Base-by-base conservation (phyloP, 352 stramenopile genomes). In the Globisporangium emineosum region DNA sequence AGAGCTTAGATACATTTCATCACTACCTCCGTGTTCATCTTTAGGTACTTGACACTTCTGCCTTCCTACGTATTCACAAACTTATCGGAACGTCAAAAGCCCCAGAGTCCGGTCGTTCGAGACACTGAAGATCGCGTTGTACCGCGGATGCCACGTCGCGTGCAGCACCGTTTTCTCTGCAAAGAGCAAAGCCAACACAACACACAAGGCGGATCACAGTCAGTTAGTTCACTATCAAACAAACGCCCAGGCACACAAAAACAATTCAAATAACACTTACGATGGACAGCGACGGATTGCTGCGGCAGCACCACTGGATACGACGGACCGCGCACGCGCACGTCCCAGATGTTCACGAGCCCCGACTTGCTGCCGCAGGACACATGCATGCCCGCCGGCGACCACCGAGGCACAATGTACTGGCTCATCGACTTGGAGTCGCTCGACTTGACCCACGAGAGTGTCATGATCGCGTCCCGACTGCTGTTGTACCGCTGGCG, bases 51-150 rank as follows among this genome's bases (percentile, higher is more conserved):
- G 37, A 45, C 37, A 45, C 37, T 45, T 19, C 35, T n/a, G 7
- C 5, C 37, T 45, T 45, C 15, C 37, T 45, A 21, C 37, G 5
- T 21, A 45, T 45, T 21, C 37, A 45, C 37, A 45, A 45, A 10
- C n/a, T 65, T 75, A 90, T 50, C 79, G 78, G 64, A 93, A 95
- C 33, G 84, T 93, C 21, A 93, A 63, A 53, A 94, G 58, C 3
- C 87, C 87, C 25, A 96, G 72, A 12, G 76, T 89, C 55, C 87
- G 81, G 55, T 96, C 87, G 69, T 89, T 76, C 5, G 87, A 96
- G 69, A 96, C 80, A 10, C 75, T 96, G 65, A 96, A 89, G 69
- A 96, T 86, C 55, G 83, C 87, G 63, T 96, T 84, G 73, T 96
- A 86, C 8, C 73, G 78, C 32, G 87, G 81, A 59, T 93, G 83